A percentile compares a stretch with the other conserved stretches of the same genome.
These are phyloP conservation scores for Acaromyces ingoldii DNA, from an alignment of 1,284 basidiomycete genomes.

Conservation along the genomic window DNA sequence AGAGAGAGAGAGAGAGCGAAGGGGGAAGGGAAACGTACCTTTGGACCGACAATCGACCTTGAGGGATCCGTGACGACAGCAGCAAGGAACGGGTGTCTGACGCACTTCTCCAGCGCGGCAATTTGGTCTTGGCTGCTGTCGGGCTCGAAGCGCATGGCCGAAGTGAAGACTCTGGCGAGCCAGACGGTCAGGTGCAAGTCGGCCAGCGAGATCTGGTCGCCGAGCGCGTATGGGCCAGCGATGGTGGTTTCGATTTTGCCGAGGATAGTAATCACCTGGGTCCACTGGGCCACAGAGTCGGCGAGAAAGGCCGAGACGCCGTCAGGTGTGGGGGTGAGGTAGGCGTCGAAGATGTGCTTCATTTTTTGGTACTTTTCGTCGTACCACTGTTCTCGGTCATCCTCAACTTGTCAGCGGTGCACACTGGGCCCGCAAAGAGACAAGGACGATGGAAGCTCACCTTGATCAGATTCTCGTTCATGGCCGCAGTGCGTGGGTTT, in stretches of 20 bases:
- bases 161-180: slow-evolving; percentile 63
- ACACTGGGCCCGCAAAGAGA: slow-evolving; percentile 56
- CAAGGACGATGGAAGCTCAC: too few relatives aligned
- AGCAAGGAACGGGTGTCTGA: not conserved
- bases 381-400: slow-evolving; percentile 46
- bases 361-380: slow-evolving; percentile 53
- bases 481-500: slow-evolving; percentile 38
- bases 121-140: slow-evolving; percentile 48
- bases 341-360: slow-evolving; percentile 50
- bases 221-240: slow-evolving; percentile 67
- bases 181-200: slow-evolving; percentile 76
- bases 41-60: slow-evolving; percentile 4
- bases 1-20: not conserved
- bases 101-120: slow-evolving; percentile 32
- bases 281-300: slow-evolving; percentile 55
- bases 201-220: slow-evolving; percentile 69
- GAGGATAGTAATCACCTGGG: slow-evolving; percentile 55
- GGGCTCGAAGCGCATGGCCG: slow-evolving; percentile 58
- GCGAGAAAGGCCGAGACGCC: slow-evolving; percentile 49
- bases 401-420: slow-evolving; percentile 28
- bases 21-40: slow-evolving; percentile 5
- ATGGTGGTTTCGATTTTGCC: slow-evolving; percentile 60
- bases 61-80: not conserved
- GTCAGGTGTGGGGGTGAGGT: slow-evolving; percentile 24
- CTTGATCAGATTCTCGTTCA: slow-evolving; percentile 19